Percentiles rank a stretch among this genome's conserved stretches.
Conservation (phyloP, 306 rosid species). For the Citrullus mucosospermus region DNA sequence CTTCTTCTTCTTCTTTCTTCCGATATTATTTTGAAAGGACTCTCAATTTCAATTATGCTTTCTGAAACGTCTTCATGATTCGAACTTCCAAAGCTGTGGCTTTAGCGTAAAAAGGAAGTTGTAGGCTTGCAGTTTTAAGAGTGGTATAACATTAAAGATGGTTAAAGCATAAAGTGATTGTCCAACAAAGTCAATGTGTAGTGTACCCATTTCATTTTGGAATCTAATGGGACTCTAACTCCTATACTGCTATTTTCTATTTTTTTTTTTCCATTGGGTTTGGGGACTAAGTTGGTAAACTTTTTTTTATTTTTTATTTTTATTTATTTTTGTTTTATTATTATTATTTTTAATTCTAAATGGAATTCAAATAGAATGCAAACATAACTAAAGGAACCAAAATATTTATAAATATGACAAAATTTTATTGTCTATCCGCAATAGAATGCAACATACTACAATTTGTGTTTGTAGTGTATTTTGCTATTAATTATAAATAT, state of each 20-base stretch:
- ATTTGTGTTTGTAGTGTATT: no score
- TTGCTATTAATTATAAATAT: no score
- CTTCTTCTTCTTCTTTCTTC: background rate
- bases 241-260: background rate
- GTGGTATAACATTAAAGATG: background rate
- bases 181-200: background rate
- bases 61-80: background rate
- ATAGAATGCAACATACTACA: no score
- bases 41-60: background rate
- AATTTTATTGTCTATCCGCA: no score
- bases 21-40: background rate
- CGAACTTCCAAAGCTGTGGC: background rate
- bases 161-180: background rate
- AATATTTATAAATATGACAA: no score
- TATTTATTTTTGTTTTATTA: no score
- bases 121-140: background rate
- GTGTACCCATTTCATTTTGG: background rate
- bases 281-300: no score
- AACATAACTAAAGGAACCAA: no score
- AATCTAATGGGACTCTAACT: background rate
- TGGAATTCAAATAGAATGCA: no score
- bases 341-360: no score
- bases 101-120: slow-evolving; percentile 8
- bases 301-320: no score
- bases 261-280: background rate